phyloP scores from a whole-genome alignment of 495 filamentous ascomycete genomes.

The Evansstolkia leycettana region DNA sequence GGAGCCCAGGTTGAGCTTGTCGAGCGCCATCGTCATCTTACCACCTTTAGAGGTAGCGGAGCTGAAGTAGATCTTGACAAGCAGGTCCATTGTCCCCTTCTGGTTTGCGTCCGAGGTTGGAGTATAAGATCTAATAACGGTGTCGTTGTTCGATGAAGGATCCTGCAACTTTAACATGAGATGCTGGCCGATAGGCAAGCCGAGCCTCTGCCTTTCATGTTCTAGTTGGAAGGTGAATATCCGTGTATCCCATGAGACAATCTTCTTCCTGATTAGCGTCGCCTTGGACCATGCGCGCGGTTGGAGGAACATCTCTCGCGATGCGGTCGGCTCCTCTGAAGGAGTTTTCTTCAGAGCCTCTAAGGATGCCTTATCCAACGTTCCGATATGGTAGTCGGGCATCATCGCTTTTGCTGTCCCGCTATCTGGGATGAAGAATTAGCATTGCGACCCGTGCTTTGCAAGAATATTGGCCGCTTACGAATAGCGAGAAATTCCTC shows the following conservation, averaged over 20 bases:
- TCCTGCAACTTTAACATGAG: slow-evolving; percentile 76
- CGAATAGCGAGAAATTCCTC: slow-evolving; percentile 95
- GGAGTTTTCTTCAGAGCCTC: slow-evolving; percentile 30
- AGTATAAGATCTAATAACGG: slow-evolving; percentile 81
- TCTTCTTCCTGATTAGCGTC: slow-evolving; percentile 49
- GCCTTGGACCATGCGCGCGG: slow-evolving; percentile 59
- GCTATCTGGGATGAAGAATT: slow-evolving; percentile 42
- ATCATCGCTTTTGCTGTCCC: slow-evolving; percentile 94
- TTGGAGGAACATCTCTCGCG: slow-evolving; percentile 55
- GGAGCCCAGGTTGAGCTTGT: slow-evolving; percentile 55
- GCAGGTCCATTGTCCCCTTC: slow-evolving; percentile 54
- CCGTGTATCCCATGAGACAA: slow-evolving; percentile 68
- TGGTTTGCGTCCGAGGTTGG: slow-evolving; percentile 58
- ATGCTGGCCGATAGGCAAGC: slow-evolving; percentile 82
- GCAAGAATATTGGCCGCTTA: no score
- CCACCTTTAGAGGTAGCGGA: slow-evolving; percentile 49
- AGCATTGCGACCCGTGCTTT: background rate
- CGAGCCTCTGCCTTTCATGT: slow-evolving; percentile 55
- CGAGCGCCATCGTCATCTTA: slow-evolving; percentile 75
- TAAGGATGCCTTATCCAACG: slow-evolving; percentile 47
- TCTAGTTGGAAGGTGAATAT: slow-evolving; percentile 77
- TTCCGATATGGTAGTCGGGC: slow-evolving; percentile 76
- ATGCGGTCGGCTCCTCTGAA: slow-evolving; percentile 14
- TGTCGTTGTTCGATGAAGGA: slow-evolving; percentile 44
- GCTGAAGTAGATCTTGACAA: slow-evolving; percentile 81